Evolutionary conservation across 768 basidiomycete genomes (phyloP).

Genomic region (Lactifluus hygrophoroides): DNA sequence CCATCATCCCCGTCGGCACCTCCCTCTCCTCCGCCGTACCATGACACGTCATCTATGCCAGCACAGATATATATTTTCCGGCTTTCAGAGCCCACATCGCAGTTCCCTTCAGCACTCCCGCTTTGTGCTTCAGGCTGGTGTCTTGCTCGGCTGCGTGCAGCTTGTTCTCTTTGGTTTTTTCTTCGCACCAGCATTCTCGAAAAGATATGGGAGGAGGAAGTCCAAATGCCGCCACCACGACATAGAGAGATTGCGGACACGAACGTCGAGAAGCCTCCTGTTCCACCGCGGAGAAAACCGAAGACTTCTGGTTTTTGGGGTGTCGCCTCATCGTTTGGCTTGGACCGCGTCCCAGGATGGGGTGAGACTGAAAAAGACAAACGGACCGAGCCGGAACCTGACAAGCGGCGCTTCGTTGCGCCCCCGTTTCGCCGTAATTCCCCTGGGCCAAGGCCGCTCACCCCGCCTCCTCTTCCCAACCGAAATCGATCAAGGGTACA

Average conservation of each 20-base stretch:
- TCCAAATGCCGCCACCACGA: conserved; percentile 29
- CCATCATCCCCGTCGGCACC: conserved; percentile 27
- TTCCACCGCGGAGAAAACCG: conserved; percentile 49
- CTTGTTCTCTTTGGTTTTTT: conserved; percentile 89
- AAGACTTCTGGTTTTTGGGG: conserved; percentile 47
- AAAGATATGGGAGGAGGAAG: conserved; percentile 83
- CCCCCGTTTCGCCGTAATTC: conserved; percentile 7
- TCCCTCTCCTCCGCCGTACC: conserved; percentile 28
- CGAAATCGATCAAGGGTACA: conserved; percentile 14
- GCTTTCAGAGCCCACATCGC: conserved; percentile 32
- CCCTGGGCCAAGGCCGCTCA: conserved; percentile 8
- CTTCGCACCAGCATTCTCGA: conserved; percentile 76
- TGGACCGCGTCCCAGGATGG: conserved; percentile 41
- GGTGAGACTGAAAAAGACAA: conserved; percentile 36
- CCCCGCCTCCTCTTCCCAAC: conserved; percentile 17
- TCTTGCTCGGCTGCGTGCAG: conserved; percentile 66
- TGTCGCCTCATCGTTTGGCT: conserved; percentile 53
- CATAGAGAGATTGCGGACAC: conserved; percentile 11
- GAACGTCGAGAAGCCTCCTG: conserved; percentile 41
- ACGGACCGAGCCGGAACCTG: conserved; percentile 25
- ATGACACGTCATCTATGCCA: conserved; percentile 23
- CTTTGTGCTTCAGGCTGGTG: conserved; percentile 85
- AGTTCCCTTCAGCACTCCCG: conserved; percentile 34
- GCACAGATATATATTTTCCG: conserved; percentile 62
- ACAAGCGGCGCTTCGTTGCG: conserved; percentile 18